Percentiles rank a stretch among this genome's conserved stretches.
Conservation (phyloP, 495 filamentous ascomycete genomes). For the Penicillium coffeae region DNA sequence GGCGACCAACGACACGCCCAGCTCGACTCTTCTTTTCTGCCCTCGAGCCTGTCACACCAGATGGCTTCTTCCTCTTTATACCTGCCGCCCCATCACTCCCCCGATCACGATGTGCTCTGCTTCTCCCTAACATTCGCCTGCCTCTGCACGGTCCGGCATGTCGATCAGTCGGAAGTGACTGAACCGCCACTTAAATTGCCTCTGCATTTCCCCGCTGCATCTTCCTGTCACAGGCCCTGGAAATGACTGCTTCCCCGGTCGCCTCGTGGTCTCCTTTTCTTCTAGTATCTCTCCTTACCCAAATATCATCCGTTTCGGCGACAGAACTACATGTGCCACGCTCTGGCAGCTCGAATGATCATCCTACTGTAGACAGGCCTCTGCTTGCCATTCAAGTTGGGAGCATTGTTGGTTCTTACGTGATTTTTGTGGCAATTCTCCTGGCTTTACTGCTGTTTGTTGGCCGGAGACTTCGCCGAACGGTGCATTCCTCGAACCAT, state of each 20-base stretch:
- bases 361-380: conserved; percentile 41
- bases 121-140: conserved; percentile 17
- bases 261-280: conserved; percentile 9
- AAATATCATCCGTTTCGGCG: conserved; percentile 10
- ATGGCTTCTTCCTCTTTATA: conserved; percentile 24
- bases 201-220: conserved; percentile 11
- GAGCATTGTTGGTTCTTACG: conserved; percentile 75
- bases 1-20: conserved; percentile 29
- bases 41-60: conserved; percentile 33
- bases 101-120: conserved; percentile 19
- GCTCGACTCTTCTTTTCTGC: conserved; percentile 7
- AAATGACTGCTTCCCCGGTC: conserved; percentile 15
- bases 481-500: conserved; percentile 49
- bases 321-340: conserved; percentile 8
- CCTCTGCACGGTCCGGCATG: conserved; percentile 14
- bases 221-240: conserved; percentile 15
- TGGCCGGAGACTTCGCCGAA: conserved; percentile 55
- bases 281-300: conserved; percentile 9
- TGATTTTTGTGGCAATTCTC: conserved; percentile 65
- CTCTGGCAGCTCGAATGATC: conserved; percentile 5
- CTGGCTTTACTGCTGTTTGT: conserved; percentile 62
- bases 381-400: conserved; percentile 72
- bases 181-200: conserved; percentile 15
- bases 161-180: conserved; percentile 22
- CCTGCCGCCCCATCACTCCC: conserved; percentile 20